Conservation (phyloP, 2,329 filamentous ascomycete genomes). For the Talaromyces islandicus region DNA sequence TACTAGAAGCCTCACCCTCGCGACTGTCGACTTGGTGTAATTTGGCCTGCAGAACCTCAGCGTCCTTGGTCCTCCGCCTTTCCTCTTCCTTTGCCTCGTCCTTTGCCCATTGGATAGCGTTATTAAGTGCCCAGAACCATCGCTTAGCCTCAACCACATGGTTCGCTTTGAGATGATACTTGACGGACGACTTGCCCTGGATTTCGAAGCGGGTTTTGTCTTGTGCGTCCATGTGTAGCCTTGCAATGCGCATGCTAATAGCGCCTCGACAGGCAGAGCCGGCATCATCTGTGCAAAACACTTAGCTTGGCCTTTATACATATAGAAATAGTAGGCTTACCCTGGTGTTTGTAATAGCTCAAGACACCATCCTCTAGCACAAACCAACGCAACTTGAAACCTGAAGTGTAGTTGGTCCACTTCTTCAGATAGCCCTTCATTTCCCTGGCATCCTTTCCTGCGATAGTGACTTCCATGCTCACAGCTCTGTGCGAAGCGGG, state of each 20-base stretch:
- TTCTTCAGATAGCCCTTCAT: constrained; percentile 99
- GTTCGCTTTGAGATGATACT: constrained; percentile 96
- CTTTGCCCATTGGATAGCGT: constrained; percentile 97
- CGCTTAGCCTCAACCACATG: constrained; percentile 97
- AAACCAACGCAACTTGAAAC: constrained; percentile 96
- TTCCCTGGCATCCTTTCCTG: constrained; percentile 81
- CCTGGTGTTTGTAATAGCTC: constrained; percentile 98
- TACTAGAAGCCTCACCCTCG: constrained; percentile 27
- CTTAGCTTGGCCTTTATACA: constrained; percentile 1
- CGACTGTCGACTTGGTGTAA: constrained; percentile 61
- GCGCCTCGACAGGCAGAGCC: constrained; percentile 93
- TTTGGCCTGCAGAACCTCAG: constrained; percentile 73
- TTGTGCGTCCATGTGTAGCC: constrained; percentile 89
- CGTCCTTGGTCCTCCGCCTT: constrained; percentile 65
- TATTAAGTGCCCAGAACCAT: constrained; percentile 99
- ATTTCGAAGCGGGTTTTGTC: constrained; percentile 99
- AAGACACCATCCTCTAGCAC: constrained; percentile 94
- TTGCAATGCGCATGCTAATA: constrained; percentile 97
- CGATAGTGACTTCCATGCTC: constrained; percentile 48
- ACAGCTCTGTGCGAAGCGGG: constrained; percentile 43
- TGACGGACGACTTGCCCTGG: constrained; percentile 95
- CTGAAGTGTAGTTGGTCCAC: constrained; percentile 98
- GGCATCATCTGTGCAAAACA: constrained; percentile 66
- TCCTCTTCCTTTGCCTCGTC: constrained; percentile 93
- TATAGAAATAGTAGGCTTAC: constrained; percentile 25